Base-by-base conservation (phyloP, 1,284 basidiomycete genomes). In the Singerocomus rubriflavus region DNA sequence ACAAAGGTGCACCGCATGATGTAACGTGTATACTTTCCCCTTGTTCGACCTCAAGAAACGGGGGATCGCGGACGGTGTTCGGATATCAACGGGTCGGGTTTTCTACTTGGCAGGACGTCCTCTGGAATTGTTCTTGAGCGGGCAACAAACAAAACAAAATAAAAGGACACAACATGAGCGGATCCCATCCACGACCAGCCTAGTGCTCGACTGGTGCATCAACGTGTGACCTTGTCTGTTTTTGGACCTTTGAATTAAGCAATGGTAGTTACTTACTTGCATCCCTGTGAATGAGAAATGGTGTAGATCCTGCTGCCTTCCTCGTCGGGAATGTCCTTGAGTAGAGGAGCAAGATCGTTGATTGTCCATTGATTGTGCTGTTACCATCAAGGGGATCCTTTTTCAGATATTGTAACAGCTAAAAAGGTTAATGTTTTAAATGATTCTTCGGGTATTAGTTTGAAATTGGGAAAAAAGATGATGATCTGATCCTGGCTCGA, bases 401-500 rank as follows among this genome's bases (percentile, higher is more conserved):
- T 4, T 21, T 21, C 21, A 21, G 21, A 21, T 21, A 21, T 21
- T 21, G 21, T 21, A 21, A 21, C 4, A 21, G 21, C 21, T 21
- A 21, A 21, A 21, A 21, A 21, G 4, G 21, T 21, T 4, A 21
- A 21, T 21, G 21, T 21, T 2, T 21, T 21, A 21, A 21, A 21
- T 21, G 21, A 21, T 21, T 21, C 21, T 21, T 21, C 4, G 21
- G 21, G 21, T 21, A 21, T 21, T 21, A 21, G 21, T 21, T 21
- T 21, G 21, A 21, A 21, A 21, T 21, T 21, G 21, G 21, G 2
- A 21, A 21, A 21, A 21, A 21, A 21, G 21, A 21, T 21, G 21
- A 21, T 21, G 21, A 21, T 21, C 74, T 75, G 74, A 77, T 57
- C 76, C 76, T 72, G 77, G 75, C 51, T 77, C 77, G 77, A 79